Evolutionary conservation across 495 filamentous ascomycete genomes (phyloP).

Genomic region (Tuber umbilicatum): DNA sequence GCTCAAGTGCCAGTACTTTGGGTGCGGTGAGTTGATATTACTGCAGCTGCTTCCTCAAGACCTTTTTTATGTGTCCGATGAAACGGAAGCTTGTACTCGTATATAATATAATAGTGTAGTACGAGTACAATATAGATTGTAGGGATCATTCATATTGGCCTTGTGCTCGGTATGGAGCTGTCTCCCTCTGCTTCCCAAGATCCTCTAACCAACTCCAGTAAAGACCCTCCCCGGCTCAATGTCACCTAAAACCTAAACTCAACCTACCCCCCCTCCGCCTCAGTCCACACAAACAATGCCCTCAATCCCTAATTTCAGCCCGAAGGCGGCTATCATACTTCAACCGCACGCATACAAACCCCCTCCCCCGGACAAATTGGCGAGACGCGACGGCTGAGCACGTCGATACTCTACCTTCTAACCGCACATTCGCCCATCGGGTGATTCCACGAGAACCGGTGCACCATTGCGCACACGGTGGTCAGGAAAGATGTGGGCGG

Average conservation of each 20-base stretch:
- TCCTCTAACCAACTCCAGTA: background rate
- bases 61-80: background rate
- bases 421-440: conserved; percentile 53
- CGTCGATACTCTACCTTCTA: conserved; percentile 58
- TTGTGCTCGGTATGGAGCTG: too few relatives aligned
- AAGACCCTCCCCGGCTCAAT: background rate
- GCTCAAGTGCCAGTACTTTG: too few relatives aligned
- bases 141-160: background rate
- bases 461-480: conserved; percentile 56
- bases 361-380: conserved; percentile 43
- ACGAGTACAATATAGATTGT: background rate
- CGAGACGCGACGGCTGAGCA: conserved; percentile 46
- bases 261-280: background rate
- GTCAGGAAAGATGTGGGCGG: conserved; percentile 54
- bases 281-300: background rate
- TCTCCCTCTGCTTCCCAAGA: background rate
- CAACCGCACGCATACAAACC: conserved; percentile 55
- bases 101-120: too few relatives aligned
- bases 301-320: conserved; percentile 45
- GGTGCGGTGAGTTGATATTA: too few relatives aligned
- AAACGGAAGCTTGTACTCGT: background rate
- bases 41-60: too few relatives aligned
- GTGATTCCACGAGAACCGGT: conserved; percentile 56
- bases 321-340: conserved; percentile 66
- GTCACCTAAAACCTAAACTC: background rate